Evolutionary conservation across 2,329 filamentous ascomycete species (phyloP), one percentile per base, ranked within the genome.

Genomic region (Trichoderma citrinoviride): DNA sequence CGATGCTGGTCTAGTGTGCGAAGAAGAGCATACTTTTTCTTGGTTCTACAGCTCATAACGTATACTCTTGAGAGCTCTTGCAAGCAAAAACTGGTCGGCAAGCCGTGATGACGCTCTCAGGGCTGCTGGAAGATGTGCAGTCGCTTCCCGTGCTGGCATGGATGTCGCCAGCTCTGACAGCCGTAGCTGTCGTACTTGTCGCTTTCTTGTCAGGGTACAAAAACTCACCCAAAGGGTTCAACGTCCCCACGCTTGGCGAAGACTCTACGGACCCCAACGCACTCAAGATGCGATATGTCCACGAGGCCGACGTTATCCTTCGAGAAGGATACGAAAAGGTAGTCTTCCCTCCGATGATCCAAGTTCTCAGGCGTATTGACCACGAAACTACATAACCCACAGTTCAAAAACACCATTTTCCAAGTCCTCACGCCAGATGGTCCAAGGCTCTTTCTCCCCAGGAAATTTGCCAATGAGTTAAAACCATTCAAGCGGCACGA

Each of bases 261-360:
- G 50, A 53, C 21, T 37, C 29, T 8, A 29, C 19, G n/a, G 41
- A 43, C 6, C 41, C 41, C 14, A 43, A 43, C n/a, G 41, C 14
- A 19, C 41, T 43, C 15, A 43, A 43, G 14, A 53, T 53, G 50
- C 5, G 29, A 53, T 53, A 53, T 53, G 50, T 53, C 1, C 50
- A 53, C 4, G 50, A 53, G 14, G 50, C 50, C 7, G 50, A 53
- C 3, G 29, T 33, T 1, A n/a, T 53, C 15, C 50, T 53, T 21
- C 50, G 50, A 53, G 50, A 53, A n/a, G 50, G 50, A 53, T 53
- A 53, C n/a, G 50, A 53, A 40, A 53, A 53, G 29, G 50, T 17
- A 37, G 37, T n/a, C n/a, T 17, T 2, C 5, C n/a, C 41, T 37
- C 29, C 19, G 47, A 15, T 23, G 29, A 50, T 23, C 7, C 29